Conservation (phyloP, 495 filamentous ascomycete genomes). For the Tetracladium setigerum region DNA sequence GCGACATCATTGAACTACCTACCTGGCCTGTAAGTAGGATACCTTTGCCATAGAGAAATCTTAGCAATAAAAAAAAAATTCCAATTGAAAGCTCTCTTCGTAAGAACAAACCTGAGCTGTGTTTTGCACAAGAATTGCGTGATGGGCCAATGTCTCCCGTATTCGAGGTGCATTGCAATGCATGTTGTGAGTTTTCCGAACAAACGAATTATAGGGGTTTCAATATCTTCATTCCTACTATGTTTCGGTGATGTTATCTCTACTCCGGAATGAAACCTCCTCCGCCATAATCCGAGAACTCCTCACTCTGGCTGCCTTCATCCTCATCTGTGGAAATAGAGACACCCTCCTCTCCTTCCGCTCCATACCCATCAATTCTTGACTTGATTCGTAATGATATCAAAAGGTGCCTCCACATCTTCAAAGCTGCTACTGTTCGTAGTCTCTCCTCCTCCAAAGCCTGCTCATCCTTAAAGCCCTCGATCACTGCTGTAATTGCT, state of each 20-base stretch:
- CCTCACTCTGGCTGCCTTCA: constrained; percentile 23
- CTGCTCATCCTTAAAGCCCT: constrained; percentile 53
- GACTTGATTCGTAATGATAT: constrained; percentile 70
- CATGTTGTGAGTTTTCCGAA: too few relatives aligned
- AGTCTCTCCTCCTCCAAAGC: constrained; percentile 48
- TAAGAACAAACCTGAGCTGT: too few relatives aligned
- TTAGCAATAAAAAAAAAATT: too few relatives aligned
- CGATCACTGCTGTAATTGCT: constrained; percentile 60
- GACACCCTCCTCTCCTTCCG: constrained; percentile 34
- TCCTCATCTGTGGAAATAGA: constrained; percentile 16
- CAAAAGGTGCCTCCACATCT: constrained; percentile 71
- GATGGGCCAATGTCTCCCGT: too few relatives aligned
- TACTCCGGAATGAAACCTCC: constrained; percentile 21
- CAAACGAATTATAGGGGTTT: too few relatives aligned
- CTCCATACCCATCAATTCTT: constrained; percentile 57
- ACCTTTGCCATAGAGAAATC: too few relatives aligned
- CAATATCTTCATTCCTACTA: too few relatives aligned
- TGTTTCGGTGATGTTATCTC: not conserved
- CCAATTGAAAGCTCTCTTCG: too few relatives aligned
- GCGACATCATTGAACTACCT: too few relatives aligned
- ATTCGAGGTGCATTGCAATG: too few relatives aligned
- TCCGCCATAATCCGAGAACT: constrained; percentile 28
- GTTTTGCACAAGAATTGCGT: too few relatives aligned
- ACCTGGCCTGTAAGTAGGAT: too few relatives aligned
- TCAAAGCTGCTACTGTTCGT: constrained; percentile 49